Evolutionary conservation across 1,284 basidiomycete species (phyloP).

Genomic region (Nidula niveotomentosa): DNA sequence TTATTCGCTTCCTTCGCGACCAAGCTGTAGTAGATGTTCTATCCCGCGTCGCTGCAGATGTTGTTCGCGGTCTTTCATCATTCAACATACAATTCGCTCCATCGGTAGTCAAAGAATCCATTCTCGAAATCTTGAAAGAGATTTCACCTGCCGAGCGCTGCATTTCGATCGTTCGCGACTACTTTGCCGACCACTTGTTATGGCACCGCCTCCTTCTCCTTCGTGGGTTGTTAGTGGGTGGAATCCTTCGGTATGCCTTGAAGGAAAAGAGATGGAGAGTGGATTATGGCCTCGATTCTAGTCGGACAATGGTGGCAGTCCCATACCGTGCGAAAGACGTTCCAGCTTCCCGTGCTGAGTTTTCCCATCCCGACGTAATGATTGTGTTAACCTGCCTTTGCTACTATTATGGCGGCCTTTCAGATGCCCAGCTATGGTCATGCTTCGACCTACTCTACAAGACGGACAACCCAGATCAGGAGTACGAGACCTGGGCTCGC

Average conservation of each 20-base stretch:
- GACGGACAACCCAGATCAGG: conserved; percentile 40
- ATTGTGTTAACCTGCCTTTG: conserved; percentile 47
- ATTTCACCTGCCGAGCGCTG: background rate
- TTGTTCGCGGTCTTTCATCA: background rate
- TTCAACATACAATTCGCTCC: background rate
- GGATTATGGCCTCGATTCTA: conserved; percentile 47
- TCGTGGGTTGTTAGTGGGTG: conserved; percentile 42
- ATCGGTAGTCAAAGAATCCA: background rate
- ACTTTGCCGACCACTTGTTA: background rate
- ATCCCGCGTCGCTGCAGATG: background rate
- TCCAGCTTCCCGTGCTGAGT: conserved; percentile 47
- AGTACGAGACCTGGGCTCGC: conserved; percentile 43
- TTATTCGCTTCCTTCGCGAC: conserved; percentile 28
- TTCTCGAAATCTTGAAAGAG: background rate
- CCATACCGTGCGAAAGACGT: conserved; percentile 55
- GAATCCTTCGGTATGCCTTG: conserved; percentile 40
- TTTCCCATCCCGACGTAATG: conserved; percentile 54
- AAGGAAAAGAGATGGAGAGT: conserved; percentile 48
- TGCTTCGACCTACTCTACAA: conserved; percentile 41
- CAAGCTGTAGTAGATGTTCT: background rate
- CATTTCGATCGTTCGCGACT: background rate
- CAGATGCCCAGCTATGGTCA: conserved; percentile 31
- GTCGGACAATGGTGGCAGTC: conserved; percentile 48
- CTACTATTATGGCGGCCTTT: conserved; percentile 53
- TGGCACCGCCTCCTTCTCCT: conserved; percentile 39